Percentiles rank a stretch among this genome's conserved stretches.
Evolutionary conservation across 1,284 basidiomycete genomes (phyloP).

Genomic region (Ustilago crameri): DNA sequence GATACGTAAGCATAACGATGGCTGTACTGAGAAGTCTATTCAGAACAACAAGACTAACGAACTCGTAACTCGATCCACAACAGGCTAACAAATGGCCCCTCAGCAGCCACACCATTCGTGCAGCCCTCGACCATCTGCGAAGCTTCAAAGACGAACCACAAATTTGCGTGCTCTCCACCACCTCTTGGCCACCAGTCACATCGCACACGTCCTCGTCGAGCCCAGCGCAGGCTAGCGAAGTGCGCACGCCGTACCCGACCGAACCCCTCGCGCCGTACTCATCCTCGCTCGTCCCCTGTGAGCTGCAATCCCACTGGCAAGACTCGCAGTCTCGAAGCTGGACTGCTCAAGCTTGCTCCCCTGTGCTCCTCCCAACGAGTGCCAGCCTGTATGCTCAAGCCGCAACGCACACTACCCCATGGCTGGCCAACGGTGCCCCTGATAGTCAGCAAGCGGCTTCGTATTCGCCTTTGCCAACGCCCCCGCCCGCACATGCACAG

Average conservation of each 20-base stretch:
- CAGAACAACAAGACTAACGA: neutral
- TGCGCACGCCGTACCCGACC: neutral
- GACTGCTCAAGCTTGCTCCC: neutral
- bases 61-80: neutral
- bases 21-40: too few species aligned
- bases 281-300: neutral
- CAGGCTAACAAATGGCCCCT: slow-evolving; percentile 22
- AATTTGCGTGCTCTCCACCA: slow-evolving; percentile 9
- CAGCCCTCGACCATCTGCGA: slow-evolving; percentile 7
- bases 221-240: slow-evolving; percentile 3
- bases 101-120: slow-evolving; percentile 6
- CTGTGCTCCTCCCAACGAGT: neutral
- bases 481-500: neutral
- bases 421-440: neutral
- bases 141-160: neutral
- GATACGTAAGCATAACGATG: slow-evolving; percentile 10
- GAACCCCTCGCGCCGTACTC: neutral
- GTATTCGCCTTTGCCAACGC: neutral
- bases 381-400: neutral
- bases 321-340: neutral
- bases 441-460: neutral
- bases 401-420: neutral
- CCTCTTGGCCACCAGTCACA: slow-evolving; percentile 10
- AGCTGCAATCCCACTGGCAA: neutral
- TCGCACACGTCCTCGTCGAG: slow-evolving; percentile 10